Percentiles rank a stretch among this genome's conserved stretches.
Conservation (phyloP, 148 eudicot species). For the Vaccinium myrtillus region DNA sequence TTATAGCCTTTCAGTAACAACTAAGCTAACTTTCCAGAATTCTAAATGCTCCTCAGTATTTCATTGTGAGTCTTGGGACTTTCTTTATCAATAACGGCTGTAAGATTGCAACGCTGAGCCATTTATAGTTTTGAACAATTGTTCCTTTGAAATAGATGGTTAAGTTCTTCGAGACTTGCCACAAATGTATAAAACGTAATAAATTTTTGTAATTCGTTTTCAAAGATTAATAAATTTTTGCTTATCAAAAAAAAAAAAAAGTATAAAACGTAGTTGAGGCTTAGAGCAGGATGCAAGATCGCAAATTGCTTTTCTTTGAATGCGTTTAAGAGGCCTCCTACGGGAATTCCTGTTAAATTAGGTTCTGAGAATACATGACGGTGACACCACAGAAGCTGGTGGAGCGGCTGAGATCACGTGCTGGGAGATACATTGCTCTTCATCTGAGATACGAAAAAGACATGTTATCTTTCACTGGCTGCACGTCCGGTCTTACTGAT, state of each 20-base stretch:
- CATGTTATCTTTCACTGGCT: conserved; percentile 96
- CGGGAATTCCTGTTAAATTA: conserved; percentile 53
- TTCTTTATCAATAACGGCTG: neutral
- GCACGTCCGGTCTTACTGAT: conserved; percentile 80
- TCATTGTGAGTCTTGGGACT: neutral
- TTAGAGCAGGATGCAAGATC: neutral
- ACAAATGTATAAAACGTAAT: neutral
- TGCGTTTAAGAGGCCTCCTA: conserved; percentile 27
- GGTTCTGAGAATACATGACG: conserved; percentile 73
- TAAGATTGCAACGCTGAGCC: neutral
- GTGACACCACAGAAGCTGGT: conserved; percentile 92
- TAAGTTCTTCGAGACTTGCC: neutral
- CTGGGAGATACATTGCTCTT: conserved; percentile 70
- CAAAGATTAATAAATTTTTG: too few relatives aligned
- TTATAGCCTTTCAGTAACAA: neutral
- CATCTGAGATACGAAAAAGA: conserved; percentile 95
- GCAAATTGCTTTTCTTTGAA: neutral
- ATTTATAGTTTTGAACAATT: neutral
- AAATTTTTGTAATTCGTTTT: too few relatives aligned
- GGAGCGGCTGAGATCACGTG: conserved; percentile 75
- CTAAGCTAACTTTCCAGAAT: neutral
- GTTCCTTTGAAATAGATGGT: neutral
- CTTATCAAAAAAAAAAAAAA: too few relatives aligned
- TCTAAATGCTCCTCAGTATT: conserved; percentile 4
- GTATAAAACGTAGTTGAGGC: neutral